Conservation (phyloP, 1,284 basidiomycete genomes). For the Takashimella tepidaria region DNA sequence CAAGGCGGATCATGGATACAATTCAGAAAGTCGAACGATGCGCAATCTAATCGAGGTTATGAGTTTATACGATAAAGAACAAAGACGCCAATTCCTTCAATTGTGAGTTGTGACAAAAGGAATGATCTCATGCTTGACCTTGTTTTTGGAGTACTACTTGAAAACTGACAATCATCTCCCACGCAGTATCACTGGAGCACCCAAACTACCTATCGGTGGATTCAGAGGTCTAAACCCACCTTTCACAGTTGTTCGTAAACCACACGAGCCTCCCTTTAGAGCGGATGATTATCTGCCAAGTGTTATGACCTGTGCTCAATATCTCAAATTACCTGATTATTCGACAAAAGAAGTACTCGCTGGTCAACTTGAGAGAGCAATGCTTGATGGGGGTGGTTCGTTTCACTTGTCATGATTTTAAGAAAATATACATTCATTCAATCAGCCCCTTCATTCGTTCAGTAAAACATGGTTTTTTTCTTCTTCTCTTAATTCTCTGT, state of each 20-base stretch:
- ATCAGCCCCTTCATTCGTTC: no score
- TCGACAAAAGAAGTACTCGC: constrained; percentile 73
- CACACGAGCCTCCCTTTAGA: constrained; percentile 79
- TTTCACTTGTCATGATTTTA: constrained; percentile 91
- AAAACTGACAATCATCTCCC: no score
- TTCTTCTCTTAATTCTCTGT: no score
- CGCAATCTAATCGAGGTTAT: constrained; percentile 82
- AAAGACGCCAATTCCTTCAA: constrained; percentile 84
- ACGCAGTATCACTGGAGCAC: constrained; percentile 82
- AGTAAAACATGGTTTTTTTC: no score
- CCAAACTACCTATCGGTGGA: constrained; percentile 88
- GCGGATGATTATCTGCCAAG: constrained; percentile 95
- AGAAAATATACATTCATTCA: no score
- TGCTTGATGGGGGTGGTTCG: constrained; percentile 84
- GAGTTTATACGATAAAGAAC: constrained; percentile 65
- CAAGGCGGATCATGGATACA: constrained; percentile 98
- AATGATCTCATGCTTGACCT: no score
- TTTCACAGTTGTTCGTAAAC: constrained; percentile 94
- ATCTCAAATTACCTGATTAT: constrained; percentile 90
- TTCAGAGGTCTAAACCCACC: constrained; percentile 93
- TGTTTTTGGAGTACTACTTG: no score
- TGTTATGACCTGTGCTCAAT: constrained; percentile 99
- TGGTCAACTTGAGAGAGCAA: constrained; percentile 72
- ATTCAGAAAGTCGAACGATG: constrained; percentile 85
- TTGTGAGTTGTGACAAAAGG: constrained; percentile 58